These are phyloP conservation scores for Colletotrichum sp. DNA, from an alignment of 2,329 filamentous ascomycete genomes.

Conservation along the genomic window DNA sequence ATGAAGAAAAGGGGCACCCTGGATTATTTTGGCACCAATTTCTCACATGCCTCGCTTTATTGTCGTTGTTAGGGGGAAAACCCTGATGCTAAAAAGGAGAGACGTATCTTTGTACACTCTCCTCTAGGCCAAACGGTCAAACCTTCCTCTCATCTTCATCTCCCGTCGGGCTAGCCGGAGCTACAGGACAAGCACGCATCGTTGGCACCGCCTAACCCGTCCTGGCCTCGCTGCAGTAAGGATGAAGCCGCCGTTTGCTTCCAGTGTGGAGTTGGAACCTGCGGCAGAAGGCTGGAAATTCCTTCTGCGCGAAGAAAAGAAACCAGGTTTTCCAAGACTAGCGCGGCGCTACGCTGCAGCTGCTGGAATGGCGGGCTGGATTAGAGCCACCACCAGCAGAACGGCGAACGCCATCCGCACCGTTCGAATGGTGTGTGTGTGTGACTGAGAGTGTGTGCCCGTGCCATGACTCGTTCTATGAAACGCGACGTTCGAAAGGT, in stretches of 20 bases:
- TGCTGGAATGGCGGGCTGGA: background rate
- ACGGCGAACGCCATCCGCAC: constrained; percentile 5
- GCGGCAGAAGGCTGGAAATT: constrained; percentile 1
- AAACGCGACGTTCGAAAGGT: constrained; percentile 9
- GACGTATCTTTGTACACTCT: background rate
- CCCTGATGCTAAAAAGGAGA: background rate
- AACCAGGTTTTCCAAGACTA: background rate
- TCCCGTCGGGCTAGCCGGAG: background rate
- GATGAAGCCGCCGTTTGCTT: constrained; percentile 11
- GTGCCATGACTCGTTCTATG: constrained; percentile 15
- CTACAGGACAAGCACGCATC: background rate
- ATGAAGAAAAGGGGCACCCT: background rate
- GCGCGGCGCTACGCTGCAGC: background rate
- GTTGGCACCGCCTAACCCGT: background rate
- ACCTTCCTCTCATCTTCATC: background rate
- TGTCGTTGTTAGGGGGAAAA: background rate
- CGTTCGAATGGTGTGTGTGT: background rate
- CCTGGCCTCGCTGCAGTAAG: background rate
- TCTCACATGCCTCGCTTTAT: background rate
- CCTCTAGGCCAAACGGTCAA: background rate
- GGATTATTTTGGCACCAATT: background rate
- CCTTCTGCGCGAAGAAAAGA: background rate
- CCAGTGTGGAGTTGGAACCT: background rate
- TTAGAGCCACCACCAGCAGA: background rate
- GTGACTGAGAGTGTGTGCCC: background rate